A percentile compares a stretch with the other conserved stretches of the same genome.
phyloP scores from a whole-genome alignment of 169 alveolate species.

The Eimeria acervulina region DNA sequence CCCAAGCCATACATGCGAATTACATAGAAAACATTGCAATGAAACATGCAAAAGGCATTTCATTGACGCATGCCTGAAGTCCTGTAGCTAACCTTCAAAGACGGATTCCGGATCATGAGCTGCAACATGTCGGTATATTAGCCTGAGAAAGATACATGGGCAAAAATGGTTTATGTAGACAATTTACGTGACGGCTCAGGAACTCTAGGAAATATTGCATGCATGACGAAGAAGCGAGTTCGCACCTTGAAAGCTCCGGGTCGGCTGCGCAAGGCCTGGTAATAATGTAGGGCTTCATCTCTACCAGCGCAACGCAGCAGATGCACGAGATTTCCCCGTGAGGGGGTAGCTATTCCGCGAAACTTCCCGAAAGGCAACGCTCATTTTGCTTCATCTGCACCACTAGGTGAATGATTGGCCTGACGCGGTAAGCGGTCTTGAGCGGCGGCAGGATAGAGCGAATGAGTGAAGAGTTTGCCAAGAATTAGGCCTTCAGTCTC shows the following conservation, averaged over 20 bases:
- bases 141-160: neutral
- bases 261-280: conserved; percentile 81
- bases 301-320: conserved; percentile 20
- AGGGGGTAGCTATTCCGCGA: no score
- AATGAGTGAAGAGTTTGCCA: neutral
- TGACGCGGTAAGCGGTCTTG: neutral
- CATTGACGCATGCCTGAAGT: neutral
- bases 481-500: neutral
- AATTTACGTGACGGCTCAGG: neutral
- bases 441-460: neutral
- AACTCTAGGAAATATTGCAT: neutral
- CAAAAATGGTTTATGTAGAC: neutral
- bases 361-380: neutral
- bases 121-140: conserved; percentile 69
- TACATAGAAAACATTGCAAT: neutral
- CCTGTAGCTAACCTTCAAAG: conserved; percentile 65
- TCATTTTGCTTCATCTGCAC: neutral
- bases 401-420: neutral
- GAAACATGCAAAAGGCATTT: neutral
- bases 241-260: conserved; percentile 81
- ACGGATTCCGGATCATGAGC: conserved; percentile 64
- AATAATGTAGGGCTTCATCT: conserved; percentile 69
- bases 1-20: neutral
- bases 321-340: neutral
- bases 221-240: neutral